phyloP scores from a whole-genome alignment of 495 filamentous ascomycete genomes.

The Penicillium antarcticum region DNA sequence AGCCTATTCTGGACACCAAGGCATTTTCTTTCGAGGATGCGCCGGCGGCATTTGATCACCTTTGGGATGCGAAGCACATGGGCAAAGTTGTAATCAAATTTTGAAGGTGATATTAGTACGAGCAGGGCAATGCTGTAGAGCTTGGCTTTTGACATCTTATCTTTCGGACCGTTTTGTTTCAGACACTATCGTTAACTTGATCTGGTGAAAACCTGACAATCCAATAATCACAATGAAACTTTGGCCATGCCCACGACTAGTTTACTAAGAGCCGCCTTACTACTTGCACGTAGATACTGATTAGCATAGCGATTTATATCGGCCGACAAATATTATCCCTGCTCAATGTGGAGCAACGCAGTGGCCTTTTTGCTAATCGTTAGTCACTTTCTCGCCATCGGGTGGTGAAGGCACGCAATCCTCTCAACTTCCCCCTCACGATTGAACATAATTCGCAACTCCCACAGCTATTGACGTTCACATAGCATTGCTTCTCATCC shows the following conservation, averaged over 20 bases:
- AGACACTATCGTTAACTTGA: too few species aligned
- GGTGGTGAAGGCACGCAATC: slow-evolving; percentile 4
- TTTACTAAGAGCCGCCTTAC: too few species aligned
- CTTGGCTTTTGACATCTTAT: too few species aligned
- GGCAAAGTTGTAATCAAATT: slow-evolving; percentile 29
- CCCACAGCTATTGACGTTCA: background rate
- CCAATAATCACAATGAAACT: too few species aligned
- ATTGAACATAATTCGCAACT: background rate
- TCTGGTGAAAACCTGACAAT: too few species aligned
- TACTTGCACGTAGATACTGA: too few species aligned
- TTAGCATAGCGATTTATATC: too few species aligned
- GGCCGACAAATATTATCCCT: background rate
- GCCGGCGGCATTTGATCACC: slow-evolving; percentile 23
- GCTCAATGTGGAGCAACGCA: background rate
- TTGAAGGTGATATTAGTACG: background rate
- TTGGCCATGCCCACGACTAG: too few species aligned
- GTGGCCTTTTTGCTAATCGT: background rate
- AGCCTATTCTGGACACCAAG: slow-evolving; percentile 14
- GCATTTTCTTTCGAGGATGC: slow-evolving; percentile 27
- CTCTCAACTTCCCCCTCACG: background rate
- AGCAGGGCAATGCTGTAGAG: too few species aligned
- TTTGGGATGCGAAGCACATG: slow-evolving; percentile 25
- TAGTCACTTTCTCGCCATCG: slow-evolving; percentile 8
- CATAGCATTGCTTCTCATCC: background rate
- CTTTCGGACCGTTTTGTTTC: too few species aligned